Conservation (phyloP, 2,329 filamentous ascomycete genomes). For the Lecanoromycetidae sp. region DNA sequence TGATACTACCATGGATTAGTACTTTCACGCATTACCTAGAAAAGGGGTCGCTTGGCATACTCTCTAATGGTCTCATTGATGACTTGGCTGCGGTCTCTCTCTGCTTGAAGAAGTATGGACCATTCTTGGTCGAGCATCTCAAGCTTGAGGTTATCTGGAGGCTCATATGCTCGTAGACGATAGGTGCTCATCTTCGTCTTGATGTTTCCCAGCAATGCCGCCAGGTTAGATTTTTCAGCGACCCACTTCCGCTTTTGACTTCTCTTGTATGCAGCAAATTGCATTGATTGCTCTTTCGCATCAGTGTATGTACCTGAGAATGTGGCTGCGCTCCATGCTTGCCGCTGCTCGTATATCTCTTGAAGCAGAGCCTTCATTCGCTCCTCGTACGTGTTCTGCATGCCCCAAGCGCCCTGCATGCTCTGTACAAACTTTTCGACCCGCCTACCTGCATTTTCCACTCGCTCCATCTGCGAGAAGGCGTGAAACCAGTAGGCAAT, state of each 20-base stretch:
- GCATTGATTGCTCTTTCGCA: slow-evolving; percentile 70
- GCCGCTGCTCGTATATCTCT: slow-evolving; percentile 59
- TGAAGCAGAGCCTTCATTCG: slow-evolving; percentile 74
- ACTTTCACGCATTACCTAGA: background rate
- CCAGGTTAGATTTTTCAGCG: slow-evolving; percentile 90
- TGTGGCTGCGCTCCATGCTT: slow-evolving; percentile 62
- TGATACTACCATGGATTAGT: slow-evolving; percentile 50
- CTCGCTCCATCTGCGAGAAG: slow-evolving; percentile 97
- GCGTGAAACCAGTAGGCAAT: slow-evolving; percentile 99
- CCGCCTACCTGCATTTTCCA: slow-evolving; percentile 88
- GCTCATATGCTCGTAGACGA: slow-evolving; percentile 77
- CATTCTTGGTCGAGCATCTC: slow-evolving; percentile 76
- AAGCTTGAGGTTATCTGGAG: slow-evolving; percentile 68
- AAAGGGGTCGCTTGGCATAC: slow-evolving; percentile 35
- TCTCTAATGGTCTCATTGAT: slow-evolving; percentile 98
- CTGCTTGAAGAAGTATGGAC: slow-evolving; percentile 64
- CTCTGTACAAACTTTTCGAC: slow-evolving; percentile 98
- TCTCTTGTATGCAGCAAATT: slow-evolving; percentile 82
- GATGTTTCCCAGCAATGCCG: slow-evolving; percentile 89
- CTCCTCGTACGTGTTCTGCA: slow-evolving; percentile 92
- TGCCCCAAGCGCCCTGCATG: slow-evolving; percentile 99
- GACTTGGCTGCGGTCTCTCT: slow-evolving; percentile 77
- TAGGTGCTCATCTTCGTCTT: slow-evolving; percentile 98
- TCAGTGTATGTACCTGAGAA: slow-evolving; percentile 90
- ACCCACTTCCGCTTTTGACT: slow-evolving; percentile 91